Conservation (phyloP, 1,284 basidiomycete genomes). For the Dichomitus squalens region DNA sequence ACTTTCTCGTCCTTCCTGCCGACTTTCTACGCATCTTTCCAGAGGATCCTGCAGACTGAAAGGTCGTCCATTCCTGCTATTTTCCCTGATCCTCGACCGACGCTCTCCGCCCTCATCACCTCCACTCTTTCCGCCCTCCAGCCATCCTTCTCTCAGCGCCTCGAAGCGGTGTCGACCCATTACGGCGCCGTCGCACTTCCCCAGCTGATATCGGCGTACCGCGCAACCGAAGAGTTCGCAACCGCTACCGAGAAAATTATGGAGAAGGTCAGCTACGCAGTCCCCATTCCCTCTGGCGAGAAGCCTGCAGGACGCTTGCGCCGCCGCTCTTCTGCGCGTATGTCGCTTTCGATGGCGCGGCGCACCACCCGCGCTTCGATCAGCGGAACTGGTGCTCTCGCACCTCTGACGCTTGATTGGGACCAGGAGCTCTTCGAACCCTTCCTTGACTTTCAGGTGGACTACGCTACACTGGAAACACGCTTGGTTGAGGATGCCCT, state of each 20-base stretch:
- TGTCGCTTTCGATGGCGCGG: conserved; percentile 80
- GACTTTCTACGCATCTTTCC: conserved; percentile 72
- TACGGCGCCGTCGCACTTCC: conserved; percentile 65
- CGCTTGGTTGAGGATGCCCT: conserved; percentile 65
- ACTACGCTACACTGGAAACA: conserved; percentile 79
- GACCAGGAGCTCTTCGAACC: conserved; percentile 90
- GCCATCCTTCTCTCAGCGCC: conserved; percentile 79
- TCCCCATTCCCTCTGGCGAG: conserved; percentile 22
- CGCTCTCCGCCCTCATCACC: conserved; percentile 80
- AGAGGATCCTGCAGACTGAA: conserved; percentile 70
- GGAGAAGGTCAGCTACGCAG: conserved; percentile 66
- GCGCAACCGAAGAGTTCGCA: conserved; percentile 82
- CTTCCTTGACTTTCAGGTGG: conserved; percentile 86
- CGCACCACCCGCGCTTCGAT: conserved; percentile 46
- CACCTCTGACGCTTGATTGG: conserved; percentile 63
- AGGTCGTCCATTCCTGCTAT: conserved; percentile 76
- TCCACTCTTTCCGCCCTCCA: conserved; percentile 77
- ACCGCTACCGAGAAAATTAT: conserved; percentile 70
- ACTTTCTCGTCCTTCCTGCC: conserved; percentile 70
- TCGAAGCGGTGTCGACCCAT: conserved; percentile 66
- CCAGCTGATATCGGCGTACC: conserved; percentile 72
- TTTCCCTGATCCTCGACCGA: conserved; percentile 76
- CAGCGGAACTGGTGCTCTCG: conserved; percentile 23
- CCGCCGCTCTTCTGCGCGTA: conserved; percentile 59
- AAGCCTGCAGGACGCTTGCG: conserved; percentile 21